Base-by-base conservation (phyloP, 2,329 filamentous ascomycete genomes). In the Lasiodiplodia sp. region DNA sequence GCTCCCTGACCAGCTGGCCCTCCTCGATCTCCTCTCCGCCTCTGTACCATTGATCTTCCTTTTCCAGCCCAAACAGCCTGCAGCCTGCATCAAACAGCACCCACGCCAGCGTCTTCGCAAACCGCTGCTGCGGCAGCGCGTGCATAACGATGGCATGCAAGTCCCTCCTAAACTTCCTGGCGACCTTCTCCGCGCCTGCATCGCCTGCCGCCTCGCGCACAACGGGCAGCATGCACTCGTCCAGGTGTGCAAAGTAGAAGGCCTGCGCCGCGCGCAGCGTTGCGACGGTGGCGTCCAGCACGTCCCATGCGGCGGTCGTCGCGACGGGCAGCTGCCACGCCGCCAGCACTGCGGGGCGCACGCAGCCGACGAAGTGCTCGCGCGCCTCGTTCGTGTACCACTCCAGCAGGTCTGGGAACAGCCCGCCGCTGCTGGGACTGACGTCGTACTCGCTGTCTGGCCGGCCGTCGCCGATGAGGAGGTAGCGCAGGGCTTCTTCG, bases 121-220 rank as follows among this genome's bases (percentile, higher is more conserved):
- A 80, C 4, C 84, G 81, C 47, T 81, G 80, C 2, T 85, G 69
- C 3, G 76, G 86, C 69, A 88, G 83, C 11, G 89, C 89, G 75
- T 91, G 90, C 55, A 87, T 86, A 70, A 92, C 85, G 25, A 91
- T 83, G 25, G 89, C 88, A 73, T 91, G 86, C 12, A 92, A 77
- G 71, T 92, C 89, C 60, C 85, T 81, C 18, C 81, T 83, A 73
- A 92, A 91, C 68, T 85, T 86, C 21, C 21, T 28, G 76, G 31
- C 73, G 70, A 52, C 72, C 68, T 18, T 69, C 69, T 16, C 78
- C 77, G 12, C 81, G 77, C 71, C 86, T 82, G 23, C 83, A 85
- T 68, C 84, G 81, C 38, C 83, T 73, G 62, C 69, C n/a, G 69
- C 65, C 28, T 75, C 69, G 18, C 73, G 69, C 23, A 81, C 44